Percentiles rank a stretch among this genome's conserved stretches.
Evolutionary conservation across 805 yeast genomes (phyloP).

Genomic region (Lachancea sp.): DNA sequence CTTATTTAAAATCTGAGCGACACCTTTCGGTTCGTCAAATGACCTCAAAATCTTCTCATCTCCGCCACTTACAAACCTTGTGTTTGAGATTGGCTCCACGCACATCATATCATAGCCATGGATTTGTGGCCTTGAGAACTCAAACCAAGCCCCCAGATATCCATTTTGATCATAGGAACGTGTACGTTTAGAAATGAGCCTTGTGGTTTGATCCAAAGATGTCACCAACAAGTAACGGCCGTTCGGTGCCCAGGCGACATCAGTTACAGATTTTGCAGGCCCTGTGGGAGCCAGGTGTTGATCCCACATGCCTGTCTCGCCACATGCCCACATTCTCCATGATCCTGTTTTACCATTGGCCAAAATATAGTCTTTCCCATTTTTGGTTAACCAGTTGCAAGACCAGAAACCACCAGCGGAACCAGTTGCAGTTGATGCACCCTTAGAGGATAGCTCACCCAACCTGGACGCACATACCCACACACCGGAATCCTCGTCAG

Average conservation of each 20-base stretch:
- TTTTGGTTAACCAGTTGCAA: conserved; percentile 58
- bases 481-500: conserved; percentile 77
- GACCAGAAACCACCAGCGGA: conserved; percentile 73
- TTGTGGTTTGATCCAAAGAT: conserved; percentile 88
- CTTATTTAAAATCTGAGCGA: conserved; percentile 52
- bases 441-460: conserved; percentile 91
- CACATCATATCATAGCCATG: conserved; percentile 97
- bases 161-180: conserved; percentile 29
- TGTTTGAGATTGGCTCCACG: conserved; percentile 50
- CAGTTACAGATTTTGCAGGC: conserved; percentile 66
- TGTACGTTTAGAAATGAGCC: conserved; percentile 67
- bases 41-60: conserved; percentile 90
- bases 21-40: conserved; percentile 80
- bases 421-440: conserved; percentile 98
- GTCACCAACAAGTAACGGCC: conserved; percentile 70
- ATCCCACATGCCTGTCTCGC: conserved; percentile 36
- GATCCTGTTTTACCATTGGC: conserved; percentile 93
- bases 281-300: conserved; percentile 66
- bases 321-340: conserved; percentile 65
- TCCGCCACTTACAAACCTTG: conserved; percentile 83
- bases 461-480: conserved; percentile 79
- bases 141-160: conserved; percentile 58
- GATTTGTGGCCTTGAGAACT: conserved; percentile 93
- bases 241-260: conserved; percentile 62
- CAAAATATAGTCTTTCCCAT: conserved; percentile 45